Evolutionary conservation across 768 basidiomycete species (phyloP).

Genomic region (Ramaria sp.): DNA sequence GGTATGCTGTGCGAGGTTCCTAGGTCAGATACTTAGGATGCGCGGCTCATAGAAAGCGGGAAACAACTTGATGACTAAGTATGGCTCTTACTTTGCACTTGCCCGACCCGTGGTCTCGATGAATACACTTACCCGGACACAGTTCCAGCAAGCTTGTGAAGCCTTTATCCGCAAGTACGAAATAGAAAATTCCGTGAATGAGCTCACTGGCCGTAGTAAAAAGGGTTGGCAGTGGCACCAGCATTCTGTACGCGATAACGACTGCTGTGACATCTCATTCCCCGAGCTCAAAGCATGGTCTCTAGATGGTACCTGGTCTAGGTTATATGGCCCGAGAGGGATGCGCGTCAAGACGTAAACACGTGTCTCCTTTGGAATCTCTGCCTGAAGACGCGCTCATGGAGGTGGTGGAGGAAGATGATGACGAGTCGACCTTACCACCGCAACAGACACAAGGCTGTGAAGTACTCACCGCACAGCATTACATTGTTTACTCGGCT

Average conservation of each 20-base stretch:
- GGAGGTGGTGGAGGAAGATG: constrained; percentile 12
- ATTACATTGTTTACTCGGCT: constrained; percentile 67
- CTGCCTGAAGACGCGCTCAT: constrained; percentile 5
- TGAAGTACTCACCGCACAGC: constrained; percentile 26
- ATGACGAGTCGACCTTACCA: constrained; percentile 33
- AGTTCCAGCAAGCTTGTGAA: constrained; percentile 53
- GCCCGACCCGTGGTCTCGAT: too few relatives aligned
- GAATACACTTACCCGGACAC: constrained; percentile 34
- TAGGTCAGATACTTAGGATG: too few relatives aligned
- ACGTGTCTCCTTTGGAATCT: neutral
- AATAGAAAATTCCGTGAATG: neutral
- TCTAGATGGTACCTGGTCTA: constrained; percentile 26
- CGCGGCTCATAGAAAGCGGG: too few relatives aligned
- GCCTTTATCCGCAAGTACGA: constrained; percentile 30
- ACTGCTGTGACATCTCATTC: neutral
- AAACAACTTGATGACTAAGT: neutral
- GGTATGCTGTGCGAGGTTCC: too few relatives aligned
- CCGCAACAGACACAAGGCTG: constrained; percentile 3
- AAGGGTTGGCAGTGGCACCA: constrained; percentile 54
- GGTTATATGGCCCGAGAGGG: constrained; percentile 38
- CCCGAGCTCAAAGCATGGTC: constrained; percentile 11
- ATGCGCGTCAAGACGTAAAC: constrained; percentile 16
- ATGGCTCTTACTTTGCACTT: too few relatives aligned
- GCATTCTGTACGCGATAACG: constrained; percentile 35
- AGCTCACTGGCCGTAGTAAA: neutral